These are phyloP conservation scores for Scalesia atractyloides DNA, from an alignment of 129 eudicot species.

Conservation along the genomic window DNA sequence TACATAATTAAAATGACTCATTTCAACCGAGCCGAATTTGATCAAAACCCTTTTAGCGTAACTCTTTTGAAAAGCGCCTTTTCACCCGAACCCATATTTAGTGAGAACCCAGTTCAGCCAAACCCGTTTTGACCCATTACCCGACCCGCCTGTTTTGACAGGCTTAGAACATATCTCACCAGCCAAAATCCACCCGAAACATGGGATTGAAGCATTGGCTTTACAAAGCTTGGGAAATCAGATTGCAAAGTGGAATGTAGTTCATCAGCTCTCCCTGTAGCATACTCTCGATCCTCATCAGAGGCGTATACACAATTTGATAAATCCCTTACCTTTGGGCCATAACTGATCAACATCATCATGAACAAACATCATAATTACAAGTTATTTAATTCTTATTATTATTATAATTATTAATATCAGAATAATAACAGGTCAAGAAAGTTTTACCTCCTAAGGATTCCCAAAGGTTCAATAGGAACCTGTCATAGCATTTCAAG, in stretches of 20 bases:
- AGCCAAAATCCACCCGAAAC: conserved; percentile 88
- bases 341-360: conserved; percentile 36
- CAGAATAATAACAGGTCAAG: neutral
- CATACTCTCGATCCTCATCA: conserved; percentile 50
- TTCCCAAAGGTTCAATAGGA: conserved; percentile 60
- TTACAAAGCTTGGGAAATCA: conserved; percentile 53
- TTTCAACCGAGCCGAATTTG: neutral
- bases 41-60: neutral
- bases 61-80: neutral
- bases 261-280: conserved; percentile 53
- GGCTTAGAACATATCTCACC: conserved; percentile 37
- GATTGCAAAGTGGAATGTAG: conserved; percentile 44
- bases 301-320: conserved; percentile 64
- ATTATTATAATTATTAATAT: no score
- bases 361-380: neutral
- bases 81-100: neutral
- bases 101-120: neutral
- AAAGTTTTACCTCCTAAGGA: conserved; percentile 55
- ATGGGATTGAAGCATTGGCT: conserved; percentile 90
- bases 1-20: neutral
- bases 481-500: conserved; percentile 40
- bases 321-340: conserved; percentile 43
- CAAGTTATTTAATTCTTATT: neutral
- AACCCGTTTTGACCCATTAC: neutral
- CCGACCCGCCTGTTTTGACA: neutral